Evolutionary conservation across 1,139 yeast species (phyloP), one percentile per base, ranked within the genome.

Genomic region (Blastobotrys ciferrii): DNA sequence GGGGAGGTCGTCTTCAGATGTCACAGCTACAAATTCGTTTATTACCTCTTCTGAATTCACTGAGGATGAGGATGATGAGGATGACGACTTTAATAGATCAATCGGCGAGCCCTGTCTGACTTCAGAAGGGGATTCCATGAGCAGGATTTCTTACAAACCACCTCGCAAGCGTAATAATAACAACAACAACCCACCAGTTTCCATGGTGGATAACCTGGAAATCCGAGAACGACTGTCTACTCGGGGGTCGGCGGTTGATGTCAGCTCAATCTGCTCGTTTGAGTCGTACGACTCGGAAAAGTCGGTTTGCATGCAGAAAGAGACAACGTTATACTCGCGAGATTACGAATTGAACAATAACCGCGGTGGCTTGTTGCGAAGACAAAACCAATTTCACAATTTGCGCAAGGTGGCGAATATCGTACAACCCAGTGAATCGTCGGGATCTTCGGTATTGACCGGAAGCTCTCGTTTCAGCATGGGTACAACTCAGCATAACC

Each of bases 241-340:
- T n/a, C n/a, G n/a, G n/a, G 13, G 19, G 11, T 33, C 38, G 5
- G 4, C 4, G 20, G 19, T 33, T 12, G 38, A 33, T 17, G 38
- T 33, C 12, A 15, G 19, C 15, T 52, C 55, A 6, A 32, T 44
- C 9, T 32, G 33, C n/a, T 53, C 54, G 30, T 57, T 59, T 19
- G 69, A 50, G 25, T 54, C 58, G 4, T 64, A 61, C 43, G 60
- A 59, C 36, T 58, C 61, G 6, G 46, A 32, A 5, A 33, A 38
- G n/a, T 36, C 45, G 28, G 41, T 31, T 4, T 33, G 38, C 20
- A 33, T 13, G 12, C 38, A 33, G 20, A 33, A 33, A 19, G 38
- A 33, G 17, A 33, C 38, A 4, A 9, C 38, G 12, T 12, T 33
- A 12, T 17, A 13, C 6, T 14, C 38, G 11, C 38, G 38, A 14